Evolutionary conservation across 2,329 filamentous ascomycete genomes (phyloP).

Genomic region (Westerdykella sp.): DNA sequence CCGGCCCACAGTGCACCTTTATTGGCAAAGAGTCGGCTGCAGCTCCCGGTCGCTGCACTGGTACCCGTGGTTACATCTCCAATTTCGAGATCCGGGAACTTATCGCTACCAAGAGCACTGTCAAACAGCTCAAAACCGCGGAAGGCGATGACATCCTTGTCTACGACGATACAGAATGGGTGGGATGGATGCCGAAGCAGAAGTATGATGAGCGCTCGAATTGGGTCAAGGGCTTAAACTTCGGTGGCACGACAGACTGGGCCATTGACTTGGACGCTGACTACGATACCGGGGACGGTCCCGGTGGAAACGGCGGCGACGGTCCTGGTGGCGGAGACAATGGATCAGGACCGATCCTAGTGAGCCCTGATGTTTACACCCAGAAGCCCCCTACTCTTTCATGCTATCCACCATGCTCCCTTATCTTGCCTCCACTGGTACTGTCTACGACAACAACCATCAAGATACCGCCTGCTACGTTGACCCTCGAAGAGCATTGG

Average conservation of each 20-base stretch:
- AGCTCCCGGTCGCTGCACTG: slow-evolving; percentile 32
- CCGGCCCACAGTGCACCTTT: slow-evolving; percentile 26
- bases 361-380: too few species aligned
- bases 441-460: too few species aligned
- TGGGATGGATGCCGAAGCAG: background rate
- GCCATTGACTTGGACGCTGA: slow-evolving; percentile 25
- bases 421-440: too few species aligned
- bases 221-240: slow-evolving; percentile 11
- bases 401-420: too few species aligned
- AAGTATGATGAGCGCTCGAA: background rate
- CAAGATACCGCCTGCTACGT: too few species aligned
- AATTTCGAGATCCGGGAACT: slow-evolving; percentile 38
- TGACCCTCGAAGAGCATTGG: too few species aligned
- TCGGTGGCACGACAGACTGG: slow-evolving; percentile 35
- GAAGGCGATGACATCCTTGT: background rate
- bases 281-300: too few species aligned
- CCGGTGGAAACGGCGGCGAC: too few species aligned
- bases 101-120: background rate
- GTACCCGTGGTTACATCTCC: slow-evolving; percentile 36
- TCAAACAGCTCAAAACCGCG: too few species aligned
- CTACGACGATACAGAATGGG: background rate
- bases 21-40: slow-evolving; percentile 28
- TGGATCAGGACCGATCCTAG: too few species aligned
- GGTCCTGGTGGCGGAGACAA: too few species aligned
- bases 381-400: too few species aligned